Evolutionary conservation across 2,329 filamentous ascomycete genomes (phyloP), one percentile per base, ranked within the genome.

Genomic region (Sporothrix protearum): DNA sequence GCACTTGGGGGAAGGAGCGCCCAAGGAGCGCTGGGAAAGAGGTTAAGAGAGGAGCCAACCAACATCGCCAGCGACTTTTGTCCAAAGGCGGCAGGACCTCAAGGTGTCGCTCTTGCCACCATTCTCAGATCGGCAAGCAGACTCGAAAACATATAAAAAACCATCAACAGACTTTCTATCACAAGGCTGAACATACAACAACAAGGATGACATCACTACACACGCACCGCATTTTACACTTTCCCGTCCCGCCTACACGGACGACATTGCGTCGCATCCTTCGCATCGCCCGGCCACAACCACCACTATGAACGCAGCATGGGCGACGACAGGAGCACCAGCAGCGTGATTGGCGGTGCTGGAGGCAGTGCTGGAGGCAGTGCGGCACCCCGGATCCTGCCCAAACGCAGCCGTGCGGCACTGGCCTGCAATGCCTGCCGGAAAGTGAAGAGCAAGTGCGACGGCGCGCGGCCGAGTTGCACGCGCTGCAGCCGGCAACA

Each of bases 401-500:
- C 72, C 4, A 72, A 55, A 51, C 73, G 73, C 10, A 55, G 30
- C 51, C 63, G 73, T 14, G 71, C 73, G 14, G 68, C 71, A 2
- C 63, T 73, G 10, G 73, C 73, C 12, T 74, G 73, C 69, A 71
- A 72, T 22, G 53, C 64, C 9, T 74, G 73, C 61, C 47, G 71
- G 25, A 69, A 72, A 16, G 70, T 70, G 19, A 74, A 74, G 49
- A 68, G 69, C 14, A 74, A 74, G 71, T 75, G 73, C 45, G 72
- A 75, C 66, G 70, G 72, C 7, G 68, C 68, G 49, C 68, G 71
- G n/a, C 73, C 73, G 9, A 57, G 57, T 28, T 75, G 73, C n/a
- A 63, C 53, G 16, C 72, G 73, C 14, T 75, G 73, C 39, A 51
- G 25, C 25, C 61, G 55, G 30, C 72, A 73, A 19, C 70, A 70